A percentile compares a stretch with the other conserved stretches of the same genome.
Conservation (phyloP, 306 rosid genomes). For the Sesbania bispinosa region DNA sequence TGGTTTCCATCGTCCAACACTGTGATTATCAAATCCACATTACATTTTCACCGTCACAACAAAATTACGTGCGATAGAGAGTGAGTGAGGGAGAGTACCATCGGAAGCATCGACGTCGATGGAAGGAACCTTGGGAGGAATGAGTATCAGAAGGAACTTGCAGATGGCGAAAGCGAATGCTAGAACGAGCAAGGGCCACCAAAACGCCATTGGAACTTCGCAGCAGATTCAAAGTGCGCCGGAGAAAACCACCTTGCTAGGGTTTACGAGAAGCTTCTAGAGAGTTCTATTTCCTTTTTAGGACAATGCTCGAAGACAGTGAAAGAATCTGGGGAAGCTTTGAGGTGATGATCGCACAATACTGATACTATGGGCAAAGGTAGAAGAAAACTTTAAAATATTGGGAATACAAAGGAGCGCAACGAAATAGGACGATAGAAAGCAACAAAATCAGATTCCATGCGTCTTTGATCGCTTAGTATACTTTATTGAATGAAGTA, state of each 20-base stretch:
- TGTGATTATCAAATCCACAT: constrained; percentile 38
- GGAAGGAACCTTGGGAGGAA: constrained; percentile 90
- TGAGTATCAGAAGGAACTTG: constrained; percentile 78
- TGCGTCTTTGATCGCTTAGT: neutral
- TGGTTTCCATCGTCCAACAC: constrained; percentile 83
- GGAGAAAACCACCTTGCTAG: constrained; percentile 17
- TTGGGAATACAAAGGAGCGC: too few species aligned
- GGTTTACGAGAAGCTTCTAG: constrained; percentile 29
- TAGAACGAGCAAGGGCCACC: constrained; percentile 84
- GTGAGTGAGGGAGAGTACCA: constrained; percentile 41
- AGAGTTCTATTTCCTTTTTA: neutral
- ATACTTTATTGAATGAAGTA: too few species aligned
- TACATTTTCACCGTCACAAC: constrained; percentile 7
- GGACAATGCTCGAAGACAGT: constrained; percentile 8
- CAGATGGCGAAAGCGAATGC: constrained; percentile 77
- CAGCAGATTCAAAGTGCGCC: constrained; percentile 19
- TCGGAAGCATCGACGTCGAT: constrained; percentile 87
- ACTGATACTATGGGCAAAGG: neutral
- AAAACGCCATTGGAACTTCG: constrained; percentile 55
- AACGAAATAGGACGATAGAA: neutral
- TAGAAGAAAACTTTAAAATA: neutral
- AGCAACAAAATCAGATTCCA: neutral
- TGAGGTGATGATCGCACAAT: neutral
- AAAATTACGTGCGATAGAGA: neutral
- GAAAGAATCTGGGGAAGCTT: constrained; percentile 17